These are phyloP conservation scores for Backusella psychrophila DNA, from an alignment of 192 early-diverging fungal genomes.

Conservation along the genomic window DNA sequence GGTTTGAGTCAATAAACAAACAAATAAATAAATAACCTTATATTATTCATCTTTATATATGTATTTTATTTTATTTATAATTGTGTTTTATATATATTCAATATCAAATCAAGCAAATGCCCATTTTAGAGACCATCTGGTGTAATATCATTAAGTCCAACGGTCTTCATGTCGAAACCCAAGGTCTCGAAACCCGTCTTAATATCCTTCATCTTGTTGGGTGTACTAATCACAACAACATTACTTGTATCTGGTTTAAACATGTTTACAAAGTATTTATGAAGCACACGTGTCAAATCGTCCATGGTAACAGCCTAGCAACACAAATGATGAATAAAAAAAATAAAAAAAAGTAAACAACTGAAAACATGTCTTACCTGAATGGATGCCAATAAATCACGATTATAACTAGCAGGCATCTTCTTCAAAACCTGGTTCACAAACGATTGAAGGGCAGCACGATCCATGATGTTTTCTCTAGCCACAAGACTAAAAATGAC, in stretches of 20 bases:
- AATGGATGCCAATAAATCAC: conserved; percentile 47
- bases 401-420: conserved; percentile 44
- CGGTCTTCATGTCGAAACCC: conserved; percentile 46
- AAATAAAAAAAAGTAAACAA: neutral
- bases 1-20: conserved; percentile 44
- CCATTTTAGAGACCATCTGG: neutral
- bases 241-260: conserved; percentile 48
- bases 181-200: conserved; percentile 44
- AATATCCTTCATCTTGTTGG: conserved; percentile 52
- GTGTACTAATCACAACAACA: conserved; percentile 48
- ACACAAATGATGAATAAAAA: neutral
- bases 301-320: conserved; percentile 40
- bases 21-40: neutral
- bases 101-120: neutral
- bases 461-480: conserved; percentile 39
- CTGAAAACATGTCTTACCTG: conserved; percentile 25
- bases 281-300: conserved; percentile 44
- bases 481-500: conserved; percentile 52
- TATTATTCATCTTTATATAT: neutral
- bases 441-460: conserved; percentile 48
- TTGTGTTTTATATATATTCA: neutral
- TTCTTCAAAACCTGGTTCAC: conserved; percentile 50
- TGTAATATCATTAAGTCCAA: conserved; percentile 48
- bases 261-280: conserved; percentile 49
- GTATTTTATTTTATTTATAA: neutral